Base-by-base conservation (phyloP, 345 rosid species). In the Crucihimalaya himalaica region DNA sequence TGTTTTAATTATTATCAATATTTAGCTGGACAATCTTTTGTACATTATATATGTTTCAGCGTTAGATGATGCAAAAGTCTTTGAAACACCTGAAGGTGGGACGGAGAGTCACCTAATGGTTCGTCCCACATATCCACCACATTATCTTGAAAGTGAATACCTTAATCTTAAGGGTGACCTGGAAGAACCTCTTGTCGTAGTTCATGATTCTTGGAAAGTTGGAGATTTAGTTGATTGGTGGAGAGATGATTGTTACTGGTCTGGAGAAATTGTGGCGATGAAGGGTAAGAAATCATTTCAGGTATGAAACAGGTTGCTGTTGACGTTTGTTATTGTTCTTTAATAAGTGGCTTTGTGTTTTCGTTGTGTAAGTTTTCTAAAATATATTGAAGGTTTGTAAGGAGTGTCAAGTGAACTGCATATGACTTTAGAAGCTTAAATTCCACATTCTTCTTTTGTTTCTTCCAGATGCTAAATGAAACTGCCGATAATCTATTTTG, bases 221-320 rank as follows among this genome's bases (percentile, higher is more conserved):
- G 70, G 79, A 11, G 79, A 76, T 42, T 39, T 69, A 4, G 75
- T 76, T 18, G 75, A 76, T 45, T 69, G 79, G 79, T 7, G 25
- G 8, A n/a, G 2, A n/a, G 52, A 69, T 9, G 48, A 0, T 1
- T 54, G 65, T 35, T 69, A 2, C 19, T 69, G 79, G 79, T 42
- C 65, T 34, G 79, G 58, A 14, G 63, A 4, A 35, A 40, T 76
- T 54, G 2, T 69, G 15, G 23, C 9, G 19, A 0, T 19, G 15
- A 35, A 4, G 5, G 62, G 8, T 18, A 28, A 43, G 3, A 23
- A 25, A 13, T 4, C 15, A 5, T 5, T 32, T 5, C 0, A 61
- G 70, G 79, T 75, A 75, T 20, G 8, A 25, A 9, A 13, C 5
- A 42, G 3, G 5, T 55, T 54, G 28, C 12, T 32, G 4, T 13